Conservation (phyloP, 2,329 filamentous ascomycete genomes). For the Chaetomium sp. region DNA sequence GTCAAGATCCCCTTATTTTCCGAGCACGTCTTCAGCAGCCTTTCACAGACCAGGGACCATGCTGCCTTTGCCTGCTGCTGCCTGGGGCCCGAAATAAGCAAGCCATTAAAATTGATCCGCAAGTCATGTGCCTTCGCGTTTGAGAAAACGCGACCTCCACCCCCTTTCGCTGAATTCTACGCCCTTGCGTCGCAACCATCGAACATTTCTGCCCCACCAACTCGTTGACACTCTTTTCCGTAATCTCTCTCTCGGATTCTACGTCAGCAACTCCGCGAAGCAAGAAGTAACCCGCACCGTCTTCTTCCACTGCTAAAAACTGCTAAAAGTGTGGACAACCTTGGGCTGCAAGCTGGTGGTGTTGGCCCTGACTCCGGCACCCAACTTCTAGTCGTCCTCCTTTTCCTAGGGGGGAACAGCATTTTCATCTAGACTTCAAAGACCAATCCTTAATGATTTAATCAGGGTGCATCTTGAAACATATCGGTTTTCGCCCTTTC, state of each 20-base stretch:
- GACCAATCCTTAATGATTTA: background rate
- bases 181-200: background rate
- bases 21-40: too few relatives aligned
- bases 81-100: slow-evolving; percentile 8
- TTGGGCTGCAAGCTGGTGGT: background rate
- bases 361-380: background rate
- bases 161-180: background rate
- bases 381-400: too few relatives aligned
- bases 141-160: slow-evolving; percentile 15
- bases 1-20: too few relatives aligned
- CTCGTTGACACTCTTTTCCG: background rate
- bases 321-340: background rate
- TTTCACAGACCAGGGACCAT: too few relatives aligned
- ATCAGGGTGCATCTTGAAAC: background rate
- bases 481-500: too few relatives aligned
- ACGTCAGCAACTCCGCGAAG: background rate
- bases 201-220: background rate
- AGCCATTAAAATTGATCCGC: slow-evolving; percentile 12
- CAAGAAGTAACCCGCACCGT: background rate
- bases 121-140: slow-evolving; percentile 24
- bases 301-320: background rate
- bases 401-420: too few relatives aligned
- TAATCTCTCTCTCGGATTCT: background rate
- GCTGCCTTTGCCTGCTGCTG: slow-evolving; percentile 7
- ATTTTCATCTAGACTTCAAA: background rate